Percentiles rank a stretch among this genome's conserved stretches.
phyloP scores from a whole-genome alignment of 345 rosid species.

The Limnanthes douglasii region DNA sequence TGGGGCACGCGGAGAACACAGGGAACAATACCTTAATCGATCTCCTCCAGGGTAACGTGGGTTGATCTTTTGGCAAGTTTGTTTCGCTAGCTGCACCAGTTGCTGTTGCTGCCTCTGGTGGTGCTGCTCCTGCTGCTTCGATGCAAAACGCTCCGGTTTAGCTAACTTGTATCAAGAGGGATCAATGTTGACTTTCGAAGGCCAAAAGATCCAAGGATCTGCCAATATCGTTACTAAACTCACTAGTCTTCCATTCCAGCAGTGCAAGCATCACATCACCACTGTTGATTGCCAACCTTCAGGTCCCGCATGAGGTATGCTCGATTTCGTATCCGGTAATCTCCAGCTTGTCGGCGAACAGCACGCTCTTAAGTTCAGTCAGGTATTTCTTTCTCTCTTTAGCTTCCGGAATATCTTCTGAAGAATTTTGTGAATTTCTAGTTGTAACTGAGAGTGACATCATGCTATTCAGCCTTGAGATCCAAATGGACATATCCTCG shows the following conservation, averaged over 20 bases:
- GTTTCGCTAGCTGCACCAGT: no score
- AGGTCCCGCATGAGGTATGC: constrained; percentile 82
- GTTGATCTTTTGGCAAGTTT: no score
- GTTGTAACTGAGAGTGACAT: no score
- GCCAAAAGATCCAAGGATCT: constrained; percentile 79
- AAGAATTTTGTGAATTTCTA: no score
- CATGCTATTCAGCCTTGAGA: no score
- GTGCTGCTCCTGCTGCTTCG: constrained; percentile 81
- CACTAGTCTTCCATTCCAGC: constrained; percentile 79
- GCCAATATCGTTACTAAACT: constrained; percentile 74
- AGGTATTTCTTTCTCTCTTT: no score
- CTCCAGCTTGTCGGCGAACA: constrained; percentile 90
- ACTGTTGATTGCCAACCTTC: constrained; percentile 98
- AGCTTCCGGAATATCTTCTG: no score
- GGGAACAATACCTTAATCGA: no score
- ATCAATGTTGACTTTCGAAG: constrained; percentile 90
- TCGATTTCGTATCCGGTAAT: constrained; percentile 82
- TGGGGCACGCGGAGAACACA: no score
- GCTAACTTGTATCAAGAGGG: constrained; percentile 65
- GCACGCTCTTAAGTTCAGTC: constrained; percentile 92
- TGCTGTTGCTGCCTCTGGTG: no score
- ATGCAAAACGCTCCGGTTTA: constrained; percentile 42
- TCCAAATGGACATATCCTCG: no score
- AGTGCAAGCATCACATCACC: constrained; percentile 73
- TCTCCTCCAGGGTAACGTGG: no score